These are phyloP conservation scores for Diplosphaera chodatii DNA, from an alignment of 139 green algal genomes.

Conservation along the genomic window DNA sequence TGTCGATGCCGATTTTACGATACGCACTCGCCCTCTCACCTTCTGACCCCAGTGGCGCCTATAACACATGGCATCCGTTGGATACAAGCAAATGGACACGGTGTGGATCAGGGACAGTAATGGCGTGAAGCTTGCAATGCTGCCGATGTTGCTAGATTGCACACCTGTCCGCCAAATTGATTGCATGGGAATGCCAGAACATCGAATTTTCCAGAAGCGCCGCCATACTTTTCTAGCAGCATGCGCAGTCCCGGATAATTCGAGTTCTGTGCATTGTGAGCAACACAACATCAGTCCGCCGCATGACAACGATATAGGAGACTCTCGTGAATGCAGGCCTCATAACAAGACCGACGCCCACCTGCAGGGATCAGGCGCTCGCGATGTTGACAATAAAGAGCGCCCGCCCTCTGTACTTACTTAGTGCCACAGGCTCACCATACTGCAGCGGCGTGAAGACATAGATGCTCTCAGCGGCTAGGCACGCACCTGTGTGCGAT, in stretches of 20 bases:
- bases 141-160: too few relatives aligned
- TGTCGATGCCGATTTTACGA: slow-evolving; percentile 80
- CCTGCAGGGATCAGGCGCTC: slow-evolving; percentile 68
- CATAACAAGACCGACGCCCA: too few relatives aligned
- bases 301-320: too few relatives aligned
- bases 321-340: too few relatives aligned
- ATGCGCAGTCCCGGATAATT: slow-evolving; percentile 61
- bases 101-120: too few relatives aligned
- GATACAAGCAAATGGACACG: too few relatives aligned
- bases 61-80: too few relatives aligned
- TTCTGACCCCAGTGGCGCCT: slow-evolving; percentile 69
- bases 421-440: slow-evolving; percentile 20
- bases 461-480: slow-evolving; percentile 33
- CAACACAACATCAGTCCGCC: too few relatives aligned
- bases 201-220: slow-evolving; percentile 50
- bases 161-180: slow-evolving; percentile 44
- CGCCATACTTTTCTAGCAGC: slow-evolving; percentile 61
- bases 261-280: too few relatives aligned
- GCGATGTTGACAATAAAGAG: slow-evolving; percentile 72
- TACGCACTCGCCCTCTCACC: slow-evolving; percentile 76
- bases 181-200: slow-evolving; percentile 83
- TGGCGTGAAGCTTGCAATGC: too few relatives aligned
- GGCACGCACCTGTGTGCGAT: too few relatives aligned
- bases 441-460: slow-evolving; percentile 45
- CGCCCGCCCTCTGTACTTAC: slow-evolving; percentile 45